Base-by-base conservation (phyloP, 164 flowering plant species). In the Euptelea pleiosperma region DNA sequence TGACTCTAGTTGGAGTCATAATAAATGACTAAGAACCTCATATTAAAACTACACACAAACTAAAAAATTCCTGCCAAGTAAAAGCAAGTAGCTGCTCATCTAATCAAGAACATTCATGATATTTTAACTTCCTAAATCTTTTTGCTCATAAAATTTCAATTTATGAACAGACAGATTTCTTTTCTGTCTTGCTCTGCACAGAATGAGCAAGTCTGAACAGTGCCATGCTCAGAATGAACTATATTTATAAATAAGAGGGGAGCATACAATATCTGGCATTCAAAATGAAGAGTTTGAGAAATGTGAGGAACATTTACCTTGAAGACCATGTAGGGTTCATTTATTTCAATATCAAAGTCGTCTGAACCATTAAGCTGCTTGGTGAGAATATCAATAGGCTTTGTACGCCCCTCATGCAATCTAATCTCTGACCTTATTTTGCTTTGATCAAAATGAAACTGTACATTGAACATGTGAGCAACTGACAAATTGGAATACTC, bases 391-490 rank as follows among this genome's bases (percentile, higher is more conserved):
- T 94, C 97, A 63, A 94, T 94, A 12, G 99, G 93, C 77, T 85
- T 90, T 8, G 62, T 70, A 51, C 99, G 87, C 16, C 99, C 99
- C 66, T 94, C 97, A 26, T 86, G 91, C 64, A 86, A 52, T 67
- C 99, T 76, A 54, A 94, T 91, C 72, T 81, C 81, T 55, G 99
- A 90, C 68, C 99, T 69, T 44, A 82, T 62, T 77, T 94, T 94
- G 83, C 99, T 94, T 86, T 94, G 99, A 75, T 86, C 96, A 77
- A 94, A 94, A 76, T 94, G 99, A 64, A 94, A 94, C 99, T 91
- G 89, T 22, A 68, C 48, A 66, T 36, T n/a, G 30, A 59, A 53
- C 25, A 67, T 36, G 52, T 68, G 8, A 70, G 49, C 29, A 55
- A 21, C 26, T 42, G 26, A 57, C 1, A 45, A 29, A 12, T 6